Percentiles rank a stretch among this genome's conserved stretches.
Evolutionary conservation across 208 protist genomes (phyloP).

Genomic region (Leishmania turanica): DNA sequence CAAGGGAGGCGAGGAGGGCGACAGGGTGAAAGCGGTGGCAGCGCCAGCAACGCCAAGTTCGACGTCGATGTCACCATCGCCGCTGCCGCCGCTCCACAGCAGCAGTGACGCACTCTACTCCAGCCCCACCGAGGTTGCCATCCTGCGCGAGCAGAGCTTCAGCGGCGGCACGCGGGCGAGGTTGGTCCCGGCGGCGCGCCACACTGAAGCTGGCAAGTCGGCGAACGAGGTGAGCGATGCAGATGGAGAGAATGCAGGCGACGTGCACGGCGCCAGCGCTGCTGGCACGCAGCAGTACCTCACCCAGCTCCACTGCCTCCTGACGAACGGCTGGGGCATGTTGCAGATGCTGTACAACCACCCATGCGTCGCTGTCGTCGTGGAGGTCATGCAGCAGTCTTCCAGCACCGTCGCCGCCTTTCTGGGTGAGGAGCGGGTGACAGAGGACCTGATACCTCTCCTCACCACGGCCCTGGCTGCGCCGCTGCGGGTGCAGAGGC

Average conservation of each 20-base stretch:
- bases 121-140: background rate
- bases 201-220: background rate
- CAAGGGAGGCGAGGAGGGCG: background rate
- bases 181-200: background rate
- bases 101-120: conserved; percentile 1
- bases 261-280: background rate
- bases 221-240: background rate
- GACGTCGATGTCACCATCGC: background rate
- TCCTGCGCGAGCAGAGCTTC: background rate
- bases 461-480: conserved; percentile 62
- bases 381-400: conserved; percentile 37
- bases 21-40: background rate
- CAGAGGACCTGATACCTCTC: conserved; percentile 72
- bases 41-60: background rate
- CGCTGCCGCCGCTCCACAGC: background rate
- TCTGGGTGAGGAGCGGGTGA: conserved; percentile 62
- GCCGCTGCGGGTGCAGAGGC: conserved; percentile 45
- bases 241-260: background rate
- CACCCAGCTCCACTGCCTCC: conserved; percentile 44
- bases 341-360: conserved; percentile 61
- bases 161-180: background rate
- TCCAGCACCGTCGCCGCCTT: conserved; percentile 50
- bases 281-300: conserved; percentile 31
- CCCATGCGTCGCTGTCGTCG: conserved; percentile 35
- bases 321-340: conserved; percentile 64